Percentiles rank a stretch among this genome's conserved stretches.
phyloP scores from a whole-genome alignment of 1,284 basidiomycete species.

The Ganoderma multipileum region DNA sequence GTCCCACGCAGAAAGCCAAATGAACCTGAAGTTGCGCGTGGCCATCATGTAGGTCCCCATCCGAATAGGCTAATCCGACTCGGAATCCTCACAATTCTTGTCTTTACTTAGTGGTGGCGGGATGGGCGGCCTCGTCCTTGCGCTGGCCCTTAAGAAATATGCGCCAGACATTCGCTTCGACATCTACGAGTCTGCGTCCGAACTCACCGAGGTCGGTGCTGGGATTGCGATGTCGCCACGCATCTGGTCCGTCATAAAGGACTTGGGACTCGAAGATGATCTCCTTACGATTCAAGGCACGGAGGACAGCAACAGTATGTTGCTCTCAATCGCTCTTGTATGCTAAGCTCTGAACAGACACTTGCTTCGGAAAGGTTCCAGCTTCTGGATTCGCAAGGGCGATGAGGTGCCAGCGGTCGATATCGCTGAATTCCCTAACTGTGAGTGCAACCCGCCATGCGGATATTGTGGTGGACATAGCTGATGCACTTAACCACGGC shows the following conservation, averaged over 20 bases:
- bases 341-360: no score
- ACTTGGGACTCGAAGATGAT: slow-evolving; percentile 34
- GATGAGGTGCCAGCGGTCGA: no score
- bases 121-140: slow-evolving; percentile 45
- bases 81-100: no score
- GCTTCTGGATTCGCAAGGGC: no score
- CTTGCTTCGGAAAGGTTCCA: no score
- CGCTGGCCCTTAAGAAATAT: slow-evolving; percentile 43
- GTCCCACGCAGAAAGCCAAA: not conserved
- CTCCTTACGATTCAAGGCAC: slow-evolving; percentile 15
- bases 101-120: slow-evolving; percentile 44
- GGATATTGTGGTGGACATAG: no score
- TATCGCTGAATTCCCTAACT: not conserved
- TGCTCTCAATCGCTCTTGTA: no score
- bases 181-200: slow-evolving; percentile 48
- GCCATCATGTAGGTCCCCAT: not conserved
- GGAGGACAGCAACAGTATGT: not conserved
- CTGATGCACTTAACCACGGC: no score
- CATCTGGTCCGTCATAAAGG: slow-evolving; percentile 30
- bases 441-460: no score
- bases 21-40: not conserved
- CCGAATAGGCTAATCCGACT: not conserved
- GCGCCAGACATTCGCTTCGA: slow-evolving; percentile 46
- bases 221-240: slow-evolving; percentile 43
- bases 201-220: slow-evolving; percentile 50